Evolutionary conservation across 257 asterid species (phyloP).

Genomic region (Mentha longifolia): DNA sequence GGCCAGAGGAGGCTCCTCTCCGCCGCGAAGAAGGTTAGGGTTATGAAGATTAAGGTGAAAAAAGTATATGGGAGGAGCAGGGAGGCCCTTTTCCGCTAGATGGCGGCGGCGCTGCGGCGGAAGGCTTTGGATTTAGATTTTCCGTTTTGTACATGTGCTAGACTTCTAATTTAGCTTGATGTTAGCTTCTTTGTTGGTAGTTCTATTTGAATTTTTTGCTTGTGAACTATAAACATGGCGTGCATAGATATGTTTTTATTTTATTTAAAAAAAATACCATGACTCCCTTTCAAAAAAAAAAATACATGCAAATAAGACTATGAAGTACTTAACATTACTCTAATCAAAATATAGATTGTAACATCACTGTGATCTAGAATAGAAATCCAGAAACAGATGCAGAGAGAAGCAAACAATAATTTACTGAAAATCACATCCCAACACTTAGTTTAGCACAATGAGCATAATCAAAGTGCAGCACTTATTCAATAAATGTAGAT

Average conservation of each 20-base stretch:
- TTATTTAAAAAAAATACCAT: neutral
- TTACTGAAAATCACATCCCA: too few species aligned
- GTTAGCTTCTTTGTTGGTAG: neutral
- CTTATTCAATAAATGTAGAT: conserved; percentile 7
- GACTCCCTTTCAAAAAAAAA: too few species aligned
- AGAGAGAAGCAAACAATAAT: too few species aligned
- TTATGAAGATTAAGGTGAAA: conserved; percentile 41
- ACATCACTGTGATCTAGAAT: too few species aligned
- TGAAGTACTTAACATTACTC: too few species aligned
- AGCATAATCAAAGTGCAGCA: neutral
- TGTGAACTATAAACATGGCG: too few species aligned
- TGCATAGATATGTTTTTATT: neutral
- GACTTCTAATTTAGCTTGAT: too few species aligned
- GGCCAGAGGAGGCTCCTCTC: conserved; percentile 30
- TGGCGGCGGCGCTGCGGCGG: conserved; percentile 28
- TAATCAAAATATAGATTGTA: too few species aligned
- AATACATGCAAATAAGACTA: neutral
- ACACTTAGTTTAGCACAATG: neutral
- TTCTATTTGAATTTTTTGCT: neutral
- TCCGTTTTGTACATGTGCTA: neutral
- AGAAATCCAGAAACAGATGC: neutral
- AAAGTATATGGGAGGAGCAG: conserved; percentile 28
- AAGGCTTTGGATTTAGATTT: conserved; percentile 1
- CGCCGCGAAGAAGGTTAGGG: conserved; percentile 44
- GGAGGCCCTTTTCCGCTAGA: conserved; percentile 11